Percentiles rank a stretch among this genome's conserved stretches.
Conservation (phyloP, 148 eudicot species). For the Rhododendron mucronatum region DNA sequence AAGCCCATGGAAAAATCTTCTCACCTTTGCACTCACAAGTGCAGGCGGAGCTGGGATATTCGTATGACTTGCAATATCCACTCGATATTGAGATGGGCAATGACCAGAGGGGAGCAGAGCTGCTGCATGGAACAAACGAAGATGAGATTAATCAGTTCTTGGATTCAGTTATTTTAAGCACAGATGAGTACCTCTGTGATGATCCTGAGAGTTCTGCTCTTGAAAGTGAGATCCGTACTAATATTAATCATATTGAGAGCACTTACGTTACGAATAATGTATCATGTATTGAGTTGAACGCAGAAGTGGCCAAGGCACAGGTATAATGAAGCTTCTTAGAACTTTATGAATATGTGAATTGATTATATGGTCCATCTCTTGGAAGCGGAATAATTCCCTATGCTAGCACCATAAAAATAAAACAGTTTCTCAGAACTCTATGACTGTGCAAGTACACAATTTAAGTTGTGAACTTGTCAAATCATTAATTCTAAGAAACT, state of each 20-base stretch:
- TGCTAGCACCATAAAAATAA: background rate
- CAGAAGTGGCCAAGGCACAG: slow-evolving; percentile 34
- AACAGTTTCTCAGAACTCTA: background rate
- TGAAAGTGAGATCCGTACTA: slow-evolving; percentile 20
- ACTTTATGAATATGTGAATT: background rate
- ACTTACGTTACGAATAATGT: slow-evolving; percentile 34
- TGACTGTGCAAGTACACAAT: background rate
- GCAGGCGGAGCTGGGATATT: slow-evolving; percentile 33
- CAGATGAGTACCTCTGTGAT: slow-evolving; percentile 28
- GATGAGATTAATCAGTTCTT: slow-evolving; percentile 40
- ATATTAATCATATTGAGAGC: background rate
- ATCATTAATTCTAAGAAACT: background rate
- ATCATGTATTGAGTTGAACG: slow-evolving; percentile 52
- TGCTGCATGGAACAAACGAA: slow-evolving; percentile 33
- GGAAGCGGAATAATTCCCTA: background rate
- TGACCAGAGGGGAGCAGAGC: slow-evolving; percentile 25
- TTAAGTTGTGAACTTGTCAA: background rate
- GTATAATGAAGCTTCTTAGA: slow-evolving; percentile 15
- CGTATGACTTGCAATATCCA: slow-evolving; percentile 12
- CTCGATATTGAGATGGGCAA: slow-evolving; percentile 20
- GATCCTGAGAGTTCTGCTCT: slow-evolving; percentile 14
- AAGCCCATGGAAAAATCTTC: slow-evolving; percentile 30
- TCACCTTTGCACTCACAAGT: slow-evolving; percentile 34
- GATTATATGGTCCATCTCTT: background rate
- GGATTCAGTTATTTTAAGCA: slow-evolving; percentile 30